These are phyloP conservation scores for Thozetella sp. DNA, from an alignment of 495 filamentous ascomycete genomes.

Conservation along the genomic window DNA sequence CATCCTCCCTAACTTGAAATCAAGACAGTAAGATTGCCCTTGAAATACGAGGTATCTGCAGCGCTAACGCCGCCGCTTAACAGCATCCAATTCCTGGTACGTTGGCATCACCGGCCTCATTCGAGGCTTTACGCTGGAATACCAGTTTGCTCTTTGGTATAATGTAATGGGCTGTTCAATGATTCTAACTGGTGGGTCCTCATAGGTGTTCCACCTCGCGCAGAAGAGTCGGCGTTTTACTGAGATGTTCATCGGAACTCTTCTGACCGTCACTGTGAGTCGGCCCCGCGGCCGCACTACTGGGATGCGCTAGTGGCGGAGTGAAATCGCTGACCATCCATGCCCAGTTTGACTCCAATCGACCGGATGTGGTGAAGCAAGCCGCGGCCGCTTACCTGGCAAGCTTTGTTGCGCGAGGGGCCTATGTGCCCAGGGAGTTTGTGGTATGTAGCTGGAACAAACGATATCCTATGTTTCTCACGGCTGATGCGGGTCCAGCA, in stretches of 20 bases:
- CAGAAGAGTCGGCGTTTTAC: constrained; percentile 74
- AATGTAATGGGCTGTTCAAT: too few species aligned
- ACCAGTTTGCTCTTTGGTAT: not conserved
- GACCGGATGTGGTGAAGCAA: constrained; percentile 71
- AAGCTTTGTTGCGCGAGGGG: constrained; percentile 87
- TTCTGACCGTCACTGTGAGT: constrained; percentile 57
- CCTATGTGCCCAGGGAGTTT: constrained; percentile 71
- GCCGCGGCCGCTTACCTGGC: constrained; percentile 90
- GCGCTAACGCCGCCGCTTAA: not conserved
- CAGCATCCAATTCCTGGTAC: constrained; percentile 2
- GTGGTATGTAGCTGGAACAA: constrained; percentile 35
- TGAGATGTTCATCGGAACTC: constrained; percentile 78
- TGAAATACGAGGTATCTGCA: not conserved
- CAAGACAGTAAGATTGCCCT: not conserved
- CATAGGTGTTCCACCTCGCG: constrained; percentile 81
- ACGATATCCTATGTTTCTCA: not conserved
- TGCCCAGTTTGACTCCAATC: constrained; percentile 43
- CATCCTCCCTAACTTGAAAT: constrained; percentile 69
- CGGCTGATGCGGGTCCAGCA: constrained; percentile 27
- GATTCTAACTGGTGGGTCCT: not conserved
- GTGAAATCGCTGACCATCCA: constrained; percentile 7
- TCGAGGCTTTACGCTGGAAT: not conserved
- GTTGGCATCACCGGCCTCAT: too few species aligned
- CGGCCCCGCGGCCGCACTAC: too few species aligned
- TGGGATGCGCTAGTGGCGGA: too few species aligned